A percentile compares a stretch with the other conserved stretches of the same genome.
These are phyloP conservation scores for Cochlearia excelsa DNA, from an alignment of 345 rosid species.

Conservation along the genomic window DNA sequence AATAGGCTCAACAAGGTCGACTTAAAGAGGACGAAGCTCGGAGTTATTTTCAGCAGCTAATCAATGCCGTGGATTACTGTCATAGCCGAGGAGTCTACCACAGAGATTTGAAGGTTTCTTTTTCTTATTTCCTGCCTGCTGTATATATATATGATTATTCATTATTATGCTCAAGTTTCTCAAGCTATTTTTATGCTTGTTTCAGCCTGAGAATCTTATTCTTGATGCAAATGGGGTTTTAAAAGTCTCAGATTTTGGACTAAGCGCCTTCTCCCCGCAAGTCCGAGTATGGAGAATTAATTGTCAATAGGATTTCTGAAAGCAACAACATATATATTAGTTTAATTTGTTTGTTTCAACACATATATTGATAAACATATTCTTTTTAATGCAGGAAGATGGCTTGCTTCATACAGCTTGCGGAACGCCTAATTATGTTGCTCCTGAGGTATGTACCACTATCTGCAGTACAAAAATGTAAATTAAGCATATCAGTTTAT, in stretches of 20 bases:
- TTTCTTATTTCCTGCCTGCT: too few relatives aligned
- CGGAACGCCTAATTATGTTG: constrained; percentile 97
- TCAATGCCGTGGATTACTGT: too few relatives aligned
- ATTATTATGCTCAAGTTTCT: constrained; percentile 6
- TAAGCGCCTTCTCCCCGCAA: constrained; percentile 85
- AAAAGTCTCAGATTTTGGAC: constrained; percentile 90
- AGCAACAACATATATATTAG: background rate
- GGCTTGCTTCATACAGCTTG: constrained; percentile 96
- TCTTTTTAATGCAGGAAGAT: constrained; percentile 58
- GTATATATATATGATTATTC: background rate
- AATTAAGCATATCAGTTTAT: too few relatives aligned
- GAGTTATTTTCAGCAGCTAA: too few relatives aligned
- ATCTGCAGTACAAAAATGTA: background rate
- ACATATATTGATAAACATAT: constrained; percentile 1
- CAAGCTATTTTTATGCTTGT: constrained; percentile 7
- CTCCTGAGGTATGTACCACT: constrained; percentile 73
- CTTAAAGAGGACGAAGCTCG: too few relatives aligned
- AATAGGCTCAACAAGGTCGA: too few relatives aligned
- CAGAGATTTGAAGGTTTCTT: too few relatives aligned
- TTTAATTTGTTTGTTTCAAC: too few relatives aligned
- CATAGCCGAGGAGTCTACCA: too few relatives aligned
- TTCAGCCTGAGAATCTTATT: constrained; percentile 96
- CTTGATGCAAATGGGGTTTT: constrained; percentile 65
- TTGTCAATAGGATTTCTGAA: constrained; percentile 1
- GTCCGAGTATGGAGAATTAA: constrained; percentile 47